Base-by-base conservation (phyloP, 2,329 filamentous ascomycete genomes). In the Clonostachys byssicola region DNA sequence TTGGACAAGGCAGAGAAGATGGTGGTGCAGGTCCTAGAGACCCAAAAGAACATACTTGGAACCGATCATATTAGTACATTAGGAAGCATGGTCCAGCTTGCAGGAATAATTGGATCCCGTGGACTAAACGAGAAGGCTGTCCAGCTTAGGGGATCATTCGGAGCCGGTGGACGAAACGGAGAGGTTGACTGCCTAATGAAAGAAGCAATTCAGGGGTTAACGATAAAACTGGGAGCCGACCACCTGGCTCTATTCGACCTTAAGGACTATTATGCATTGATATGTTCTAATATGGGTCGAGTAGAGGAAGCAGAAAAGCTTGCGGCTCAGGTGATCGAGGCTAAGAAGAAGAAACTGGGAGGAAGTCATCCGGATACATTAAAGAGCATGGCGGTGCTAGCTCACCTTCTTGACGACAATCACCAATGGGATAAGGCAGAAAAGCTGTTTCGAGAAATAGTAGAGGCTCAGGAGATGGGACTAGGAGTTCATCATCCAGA, bases 331-430 rank as follows among this genome's bases (percentile, higher is more conserved):
- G 51, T 50, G 10, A 6, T 59, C 16, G 52, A 56, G 46, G 45
- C 7, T 0, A 17, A 23, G 2, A 52, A 49, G 36, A 51, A 9
- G 12, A 17, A 42, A 42, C 45, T 54, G 0, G 57, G 75, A 23
- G 40, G 34, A 10, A 49, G 51, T 16, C 49, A 50, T 48, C 49
- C 34, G 39, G 23, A 46, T 30, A 46, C 44, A 38, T 38, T 46
- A 17, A 40, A 5, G 6, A 46, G 44, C 17, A 46, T 46, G 44
- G 18, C n/a, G 4, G 34, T 40, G 17, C 44, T 46, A 16, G 49
- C 51, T n/a, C 40, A 44, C 0, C 12, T 7, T 2, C 34, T 45
- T 10, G 39, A 2, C 4, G 13, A 12, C 43, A 45, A 42, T 16
- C 51, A 39, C 8, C 47, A 38, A 10, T 55, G 7, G 1, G 12